Evolutionary conservation across 345 rosid species (phyloP).

Genomic region (Populus alba): DNA sequence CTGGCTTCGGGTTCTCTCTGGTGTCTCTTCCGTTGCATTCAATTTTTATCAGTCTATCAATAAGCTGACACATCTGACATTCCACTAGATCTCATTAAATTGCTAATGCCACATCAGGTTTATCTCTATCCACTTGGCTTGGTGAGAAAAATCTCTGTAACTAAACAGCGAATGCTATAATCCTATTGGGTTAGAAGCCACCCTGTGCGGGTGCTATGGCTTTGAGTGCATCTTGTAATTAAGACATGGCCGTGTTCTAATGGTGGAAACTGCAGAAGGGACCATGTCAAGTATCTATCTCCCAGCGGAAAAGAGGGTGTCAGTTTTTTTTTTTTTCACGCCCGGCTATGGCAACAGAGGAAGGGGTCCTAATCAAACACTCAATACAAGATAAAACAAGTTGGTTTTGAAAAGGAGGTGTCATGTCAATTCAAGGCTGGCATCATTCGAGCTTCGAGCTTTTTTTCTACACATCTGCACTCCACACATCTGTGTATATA

Average conservation of each 20-base stretch:
- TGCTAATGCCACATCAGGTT: constrained; percentile 10
- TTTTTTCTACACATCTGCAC: not conserved
- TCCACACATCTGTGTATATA: not conserved
- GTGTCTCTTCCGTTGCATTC: constrained; percentile 19
- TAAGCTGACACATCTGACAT: constrained; percentile 41
- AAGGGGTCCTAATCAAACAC: constrained; percentile 33
- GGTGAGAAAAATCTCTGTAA: not conserved
- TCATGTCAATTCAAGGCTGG: constrained; percentile 18
- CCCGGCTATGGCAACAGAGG: constrained; percentile 17
- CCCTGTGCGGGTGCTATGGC: not conserved
- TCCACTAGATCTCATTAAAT: constrained; percentile 38
- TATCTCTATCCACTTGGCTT: not conserved
- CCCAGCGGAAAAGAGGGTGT: constrained; percentile 4
- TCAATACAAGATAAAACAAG: constrained; percentile 28
- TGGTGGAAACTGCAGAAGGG: constrained; percentile 9
- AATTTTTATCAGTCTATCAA: constrained; percentile 13
- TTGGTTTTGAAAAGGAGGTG: constrained; percentile 22
- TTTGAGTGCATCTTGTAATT: constrained; percentile 8
- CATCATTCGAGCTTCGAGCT: constrained; percentile 1
- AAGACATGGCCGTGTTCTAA: constrained; percentile 5
- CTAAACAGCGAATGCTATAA: not conserved
- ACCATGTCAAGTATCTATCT: constrained; percentile 8
- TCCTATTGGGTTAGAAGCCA: constrained; percentile 13
- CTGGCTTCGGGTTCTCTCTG: constrained; percentile 23
- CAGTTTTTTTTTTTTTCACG: constrained; percentile 13